phyloP scores from a whole-genome alignment of 495 filamentous ascomycete species.

The Ascodesmis nigricans region DNA sequence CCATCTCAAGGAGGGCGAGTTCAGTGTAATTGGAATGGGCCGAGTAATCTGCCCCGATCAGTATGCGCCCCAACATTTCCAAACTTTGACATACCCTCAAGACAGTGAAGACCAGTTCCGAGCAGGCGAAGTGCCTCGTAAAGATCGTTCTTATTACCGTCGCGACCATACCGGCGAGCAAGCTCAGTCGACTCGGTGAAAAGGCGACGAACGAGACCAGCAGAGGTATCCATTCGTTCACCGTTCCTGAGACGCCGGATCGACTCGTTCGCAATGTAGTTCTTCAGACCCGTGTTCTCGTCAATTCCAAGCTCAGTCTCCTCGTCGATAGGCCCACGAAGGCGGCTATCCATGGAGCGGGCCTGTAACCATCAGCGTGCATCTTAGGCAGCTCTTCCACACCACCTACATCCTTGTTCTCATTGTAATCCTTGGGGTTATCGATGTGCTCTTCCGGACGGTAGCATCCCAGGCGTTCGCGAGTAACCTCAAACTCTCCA shows the following conservation, averaged over 20 bases:
- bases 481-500: slow-evolving; percentile 74
- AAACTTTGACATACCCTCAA: slow-evolving; percentile 36
- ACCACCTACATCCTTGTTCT: slow-evolving; percentile 45
- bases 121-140: slow-evolving; percentile 67
- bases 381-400: too few relatives aligned
- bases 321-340: slow-evolving; percentile 67
- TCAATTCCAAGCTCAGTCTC: slow-evolving; percentile 55
- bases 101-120: slow-evolving; percentile 68
- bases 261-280: slow-evolving; percentile 70
- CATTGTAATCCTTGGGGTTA: slow-evolving; percentile 60
- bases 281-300: slow-evolving; percentile 60
- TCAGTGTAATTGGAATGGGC: slow-evolving; percentile 84
- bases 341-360: slow-evolving; percentile 50
- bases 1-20: slow-evolving; percentile 63
- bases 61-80: not conserved
- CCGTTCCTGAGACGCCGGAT: slow-evolving; percentile 47
- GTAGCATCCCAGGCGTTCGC: slow-evolving; percentile 71
- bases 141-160: slow-evolving; percentile 43
- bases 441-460: slow-evolving; percentile 72
- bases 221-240: slow-evolving; percentile 20
- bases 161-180: slow-evolving; percentile 43
- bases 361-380: slow-evolving; percentile 18
- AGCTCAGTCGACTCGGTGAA: slow-evolving; percentile 51
- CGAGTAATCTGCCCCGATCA: slow-evolving; percentile 37
- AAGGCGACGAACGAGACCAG: slow-evolving; percentile 46